Evolutionary conservation across 1,284 basidiomycete species (phyloP).

Genomic region (Porogramme epimiltina): DNA sequence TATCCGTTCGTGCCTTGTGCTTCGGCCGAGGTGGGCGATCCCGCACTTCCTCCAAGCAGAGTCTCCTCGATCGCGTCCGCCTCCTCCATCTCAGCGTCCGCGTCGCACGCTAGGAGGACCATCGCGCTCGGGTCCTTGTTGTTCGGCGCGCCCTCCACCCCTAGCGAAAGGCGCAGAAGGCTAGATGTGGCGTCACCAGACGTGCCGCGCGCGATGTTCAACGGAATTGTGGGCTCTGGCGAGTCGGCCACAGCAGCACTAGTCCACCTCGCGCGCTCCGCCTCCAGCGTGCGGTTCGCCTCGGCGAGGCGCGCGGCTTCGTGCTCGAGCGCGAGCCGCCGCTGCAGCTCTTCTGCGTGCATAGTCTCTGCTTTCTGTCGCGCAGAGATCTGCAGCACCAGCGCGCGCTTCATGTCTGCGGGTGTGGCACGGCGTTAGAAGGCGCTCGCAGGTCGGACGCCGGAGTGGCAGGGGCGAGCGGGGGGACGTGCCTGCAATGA

Average conservation of each 20-base stretch:
- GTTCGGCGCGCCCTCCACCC: no score
- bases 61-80: background rate
- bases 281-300: slow-evolving; percentile 22
- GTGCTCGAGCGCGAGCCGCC: slow-evolving; percentile 22
- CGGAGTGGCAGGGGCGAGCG: background rate
- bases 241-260: slow-evolving; percentile 15
- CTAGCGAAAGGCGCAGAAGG: no score
- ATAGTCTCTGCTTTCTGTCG: slow-evolving; percentile 34
- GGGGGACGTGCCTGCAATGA: slow-evolving; percentile 35
- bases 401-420: slow-evolving; percentile 37
- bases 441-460: no score
- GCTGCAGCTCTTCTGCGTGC: slow-evolving; percentile 23
- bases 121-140: no score
- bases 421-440: background rate
- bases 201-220: slow-evolving; percentile 3
- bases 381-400: slow-evolving; percentile 31
- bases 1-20: no score
- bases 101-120: background rate
- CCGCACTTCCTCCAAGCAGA: no score
- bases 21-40: no score
- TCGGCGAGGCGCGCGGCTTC: slow-evolving; percentile 19
- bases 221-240: slow-evolving; percentile 12
- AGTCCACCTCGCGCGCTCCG: slow-evolving; percentile 21
- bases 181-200: no score
- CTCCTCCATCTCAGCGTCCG: background rate